Evolutionary conservation across 179 eudicot genomes (phyloP).

Genomic region (Patellifolia procumbens): DNA sequence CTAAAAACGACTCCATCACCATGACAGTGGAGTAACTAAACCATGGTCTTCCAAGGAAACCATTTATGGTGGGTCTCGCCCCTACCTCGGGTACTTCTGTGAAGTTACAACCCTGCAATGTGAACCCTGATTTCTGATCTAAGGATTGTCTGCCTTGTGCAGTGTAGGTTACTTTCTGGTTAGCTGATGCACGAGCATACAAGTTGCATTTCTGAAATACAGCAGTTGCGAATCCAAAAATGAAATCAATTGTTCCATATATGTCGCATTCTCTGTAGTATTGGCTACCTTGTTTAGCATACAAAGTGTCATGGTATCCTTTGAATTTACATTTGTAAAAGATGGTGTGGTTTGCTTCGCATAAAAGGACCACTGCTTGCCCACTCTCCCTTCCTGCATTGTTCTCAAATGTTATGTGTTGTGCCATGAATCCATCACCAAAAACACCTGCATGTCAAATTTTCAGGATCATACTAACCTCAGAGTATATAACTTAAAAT

Average conservation of each 20-base stretch:
- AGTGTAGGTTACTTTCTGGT: conserved; percentile 26
- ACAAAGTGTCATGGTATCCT: conserved; percentile 41
- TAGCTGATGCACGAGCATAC: conserved; percentile 26
- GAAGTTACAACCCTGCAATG: conserved; percentile 32
- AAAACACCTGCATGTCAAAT: conserved; percentile 27
- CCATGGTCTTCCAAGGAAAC: conserved; percentile 38
- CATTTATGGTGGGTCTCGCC: conserved; percentile 7
- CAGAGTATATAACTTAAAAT: not conserved
- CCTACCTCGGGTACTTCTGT: conserved; percentile 26
- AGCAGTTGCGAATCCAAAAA: conserved; percentile 39
- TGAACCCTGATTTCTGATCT: conserved; percentile 27
- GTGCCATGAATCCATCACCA: conserved; percentile 40
- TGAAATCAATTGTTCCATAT: conserved; percentile 39
- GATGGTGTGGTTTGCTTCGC: conserved; percentile 26
- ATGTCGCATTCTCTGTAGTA: conserved; percentile 39
- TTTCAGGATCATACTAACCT: not conserved
- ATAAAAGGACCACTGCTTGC: conserved; percentile 31
- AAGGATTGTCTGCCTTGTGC: conserved; percentile 28
- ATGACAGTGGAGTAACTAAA: conserved; percentile 35
- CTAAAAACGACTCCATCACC: conserved; percentile 40
- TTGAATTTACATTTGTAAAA: conserved; percentile 31
- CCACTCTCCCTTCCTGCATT: conserved; percentile 24
- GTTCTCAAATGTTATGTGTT: conserved; percentile 31
- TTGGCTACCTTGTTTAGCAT: conserved; percentile 30
- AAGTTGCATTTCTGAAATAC: conserved; percentile 39